Percentiles rank a stretch among this genome's conserved stretches.
Evolutionary conservation across 768 basidiomycete genomes (phyloP).

Genomic region (Lactifluus echinatus): DNA sequence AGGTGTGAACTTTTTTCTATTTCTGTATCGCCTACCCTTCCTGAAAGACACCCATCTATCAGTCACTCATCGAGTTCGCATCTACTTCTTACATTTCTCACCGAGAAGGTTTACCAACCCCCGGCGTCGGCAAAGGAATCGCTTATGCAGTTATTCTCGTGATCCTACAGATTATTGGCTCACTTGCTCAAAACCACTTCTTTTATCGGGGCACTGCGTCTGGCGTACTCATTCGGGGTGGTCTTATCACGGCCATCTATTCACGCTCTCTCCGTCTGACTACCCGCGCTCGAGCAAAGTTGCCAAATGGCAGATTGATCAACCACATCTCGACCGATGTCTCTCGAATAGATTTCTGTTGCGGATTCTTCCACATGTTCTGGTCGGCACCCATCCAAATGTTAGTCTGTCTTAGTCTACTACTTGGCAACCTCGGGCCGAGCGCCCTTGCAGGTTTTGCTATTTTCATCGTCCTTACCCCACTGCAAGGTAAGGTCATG

Average conservation of each 20-base stretch:
- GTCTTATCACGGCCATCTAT: constrained; percentile 84
- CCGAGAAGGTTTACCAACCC: constrained; percentile 25
- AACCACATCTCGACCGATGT: constrained; percentile 93
- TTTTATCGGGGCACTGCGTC: constrained; percentile 68
- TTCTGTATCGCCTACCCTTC: background rate
- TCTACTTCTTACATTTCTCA: constrained; percentile 44
- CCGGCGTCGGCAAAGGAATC: constrained; percentile 50
- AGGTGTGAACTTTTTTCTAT: constrained; percentile 36
- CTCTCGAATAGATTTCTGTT: constrained; percentile 84
- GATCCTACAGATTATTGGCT: constrained; percentile 54
- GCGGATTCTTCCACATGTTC: constrained; percentile 71
- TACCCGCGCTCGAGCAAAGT: constrained; percentile 65
- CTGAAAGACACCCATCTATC: background rate
- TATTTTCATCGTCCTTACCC: constrained; percentile 62
- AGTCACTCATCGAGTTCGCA: constrained; percentile 68
- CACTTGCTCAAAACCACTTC: constrained; percentile 69
- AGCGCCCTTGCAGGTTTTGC: constrained; percentile 48
- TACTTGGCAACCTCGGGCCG: constrained; percentile 64
- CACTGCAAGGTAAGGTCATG: constrained; percentile 66
- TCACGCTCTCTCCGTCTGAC: constrained; percentile 67
- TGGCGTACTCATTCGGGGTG: constrained; percentile 76
- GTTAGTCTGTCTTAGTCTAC: constrained; percentile 63
- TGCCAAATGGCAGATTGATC: constrained; percentile 84
- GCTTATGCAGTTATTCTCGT: constrained; percentile 68
- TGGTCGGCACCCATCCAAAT: constrained; percentile 77